These are phyloP conservation scores for Chlamydomonas asymmetrica DNA, from an alignment of 139 green algal species.

Conservation along the genomic window DNA sequence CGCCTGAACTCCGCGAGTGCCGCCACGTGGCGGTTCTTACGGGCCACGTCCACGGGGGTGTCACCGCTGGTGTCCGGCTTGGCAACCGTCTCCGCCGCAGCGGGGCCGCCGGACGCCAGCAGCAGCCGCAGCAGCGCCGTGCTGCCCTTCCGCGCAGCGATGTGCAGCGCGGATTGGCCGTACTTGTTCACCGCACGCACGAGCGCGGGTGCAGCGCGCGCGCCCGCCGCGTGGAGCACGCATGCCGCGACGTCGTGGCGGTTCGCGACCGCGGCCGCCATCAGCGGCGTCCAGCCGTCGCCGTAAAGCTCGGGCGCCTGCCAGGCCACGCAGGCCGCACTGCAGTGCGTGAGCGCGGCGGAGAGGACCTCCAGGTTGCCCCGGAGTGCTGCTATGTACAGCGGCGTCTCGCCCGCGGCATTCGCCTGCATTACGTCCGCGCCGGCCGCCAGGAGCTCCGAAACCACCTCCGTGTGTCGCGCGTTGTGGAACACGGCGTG, in stretches of 20 bases:
- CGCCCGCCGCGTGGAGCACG: slow-evolving; percentile 55
- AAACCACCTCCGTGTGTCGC: slow-evolving; percentile 20
- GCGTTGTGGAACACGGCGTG: too few species aligned
- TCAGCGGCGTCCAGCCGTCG: slow-evolving; percentile 89
- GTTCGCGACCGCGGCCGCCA: slow-evolving; percentile 80
- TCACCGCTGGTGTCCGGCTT: slow-evolving; percentile 33
- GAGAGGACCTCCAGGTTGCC: slow-evolving; percentile 69
- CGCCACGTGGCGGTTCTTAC: slow-evolving; percentile 34
- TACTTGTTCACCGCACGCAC: slow-evolving; percentile 63
- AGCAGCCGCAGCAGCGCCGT: slow-evolving; percentile 55
- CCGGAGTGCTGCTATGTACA: slow-evolving; percentile 88
- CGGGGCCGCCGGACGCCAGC: slow-evolving; percentile 37
- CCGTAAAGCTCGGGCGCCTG: slow-evolving; percentile 62
- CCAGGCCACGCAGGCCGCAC: slow-evolving; percentile 57
- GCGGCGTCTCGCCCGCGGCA: slow-evolving; percentile 64
- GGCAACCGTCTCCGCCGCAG: neutral
- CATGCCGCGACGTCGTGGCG: slow-evolving; percentile 37
- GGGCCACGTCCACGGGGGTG: slow-evolving; percentile 43
- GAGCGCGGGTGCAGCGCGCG: slow-evolving; percentile 26
- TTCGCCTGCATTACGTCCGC: slow-evolving; percentile 53
- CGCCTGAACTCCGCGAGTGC: slow-evolving; percentile 36
- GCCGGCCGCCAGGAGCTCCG: slow-evolving; percentile 59
- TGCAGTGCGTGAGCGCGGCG: slow-evolving; percentile 59
- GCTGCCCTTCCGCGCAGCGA: slow-evolving; percentile 76
- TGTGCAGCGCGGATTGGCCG: slow-evolving; percentile 73